These are phyloP conservation scores for Zygosaccharomyces pseudobailii DNA, from an alignment of 1,139 yeast species.

Conservation along the genomic window DNA sequence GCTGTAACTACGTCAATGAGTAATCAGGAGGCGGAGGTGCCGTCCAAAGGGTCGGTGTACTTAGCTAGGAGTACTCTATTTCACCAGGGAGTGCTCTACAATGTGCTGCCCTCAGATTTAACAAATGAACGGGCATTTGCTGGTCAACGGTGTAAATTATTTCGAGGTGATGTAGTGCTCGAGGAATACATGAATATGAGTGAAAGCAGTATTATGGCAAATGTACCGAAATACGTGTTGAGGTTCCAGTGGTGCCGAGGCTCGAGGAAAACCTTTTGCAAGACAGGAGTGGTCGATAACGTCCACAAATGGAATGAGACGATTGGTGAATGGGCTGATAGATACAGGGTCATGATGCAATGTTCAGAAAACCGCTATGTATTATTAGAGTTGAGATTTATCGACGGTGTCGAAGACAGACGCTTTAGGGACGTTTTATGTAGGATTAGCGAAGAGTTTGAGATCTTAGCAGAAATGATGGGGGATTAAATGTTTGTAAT, in stretches of 20 bases:
- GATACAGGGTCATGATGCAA: constrained; percentile 19
- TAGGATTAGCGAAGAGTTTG: constrained; percentile 29
- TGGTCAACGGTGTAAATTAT: constrained; percentile 10
- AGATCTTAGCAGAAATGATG: constrained; percentile 24
- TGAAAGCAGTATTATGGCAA: constrained; percentile 10
- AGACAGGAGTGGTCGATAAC: constrained; percentile 18
- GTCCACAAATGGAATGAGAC: constrained; percentile 15
- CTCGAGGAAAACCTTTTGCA: constrained; percentile 14
- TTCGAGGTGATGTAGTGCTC: constrained; percentile 14
- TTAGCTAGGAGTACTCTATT: background rate
- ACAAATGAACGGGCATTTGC: constrained; percentile 7
- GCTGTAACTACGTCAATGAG: background rate
- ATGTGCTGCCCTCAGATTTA: constrained; percentile 15
- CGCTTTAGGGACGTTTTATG: constrained; percentile 23
- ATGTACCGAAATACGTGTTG: constrained; percentile 15
- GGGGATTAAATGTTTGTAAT: constrained; percentile 19
- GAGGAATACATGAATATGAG: constrained; percentile 16
- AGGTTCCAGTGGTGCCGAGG: constrained; percentile 14
- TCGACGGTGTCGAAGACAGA: constrained; percentile 16
- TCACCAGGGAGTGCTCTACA: constrained; percentile 7
- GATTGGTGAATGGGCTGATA: constrained; percentile 11
- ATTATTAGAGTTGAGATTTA: constrained; percentile 21
- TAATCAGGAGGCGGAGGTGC: background rate
- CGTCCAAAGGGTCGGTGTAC: background rate
- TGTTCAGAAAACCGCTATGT: constrained; percentile 15